Percentiles rank a stretch among this genome's conserved stretches.
Evolutionary conservation across 2,329 filamentous ascomycete species (phyloP).

Genomic region (Colletotrichum noveboracense): DNA sequence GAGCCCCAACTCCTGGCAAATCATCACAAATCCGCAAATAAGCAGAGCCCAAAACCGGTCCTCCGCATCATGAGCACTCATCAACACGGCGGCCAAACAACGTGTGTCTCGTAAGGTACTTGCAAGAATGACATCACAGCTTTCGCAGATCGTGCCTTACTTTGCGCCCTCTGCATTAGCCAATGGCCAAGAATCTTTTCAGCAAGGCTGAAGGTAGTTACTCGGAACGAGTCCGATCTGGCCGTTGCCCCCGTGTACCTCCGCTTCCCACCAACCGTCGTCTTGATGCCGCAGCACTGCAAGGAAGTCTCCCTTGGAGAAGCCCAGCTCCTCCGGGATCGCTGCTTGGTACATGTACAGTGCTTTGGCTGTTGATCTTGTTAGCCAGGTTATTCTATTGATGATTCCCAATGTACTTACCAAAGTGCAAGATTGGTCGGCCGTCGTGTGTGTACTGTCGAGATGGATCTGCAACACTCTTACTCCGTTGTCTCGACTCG

Average conservation of each 20-base stretch:
- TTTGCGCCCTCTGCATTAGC: background rate
- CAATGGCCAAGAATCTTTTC: slow-evolving; percentile 8
- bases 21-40: background rate
- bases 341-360: slow-evolving; percentile 94
- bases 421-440: slow-evolving; percentile 87
- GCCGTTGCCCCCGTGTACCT: slow-evolving; percentile 75
- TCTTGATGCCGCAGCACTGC: slow-evolving; percentile 91
- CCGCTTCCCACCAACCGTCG: slow-evolving; percentile 99
- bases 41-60: background rate
- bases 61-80: background rate
- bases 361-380: slow-evolving; percentile 71
- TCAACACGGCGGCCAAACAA: background rate
- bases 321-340: slow-evolving; percentile 93
- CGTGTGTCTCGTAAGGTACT: background rate
- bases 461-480: slow-evolving; percentile 84
- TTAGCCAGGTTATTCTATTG: slow-evolving; percentile 23
- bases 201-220: slow-evolving; percentile 68
- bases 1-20: background rate
- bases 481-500: slow-evolving; percentile 67
- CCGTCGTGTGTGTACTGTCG: slow-evolving; percentile 86
- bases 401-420: slow-evolving; percentile 64
- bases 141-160: background rate
- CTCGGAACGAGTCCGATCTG: slow-evolving; percentile 68
- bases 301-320: slow-evolving; percentile 89
- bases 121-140: background rate